A percentile compares a stretch with the other conserved stretches of the same genome.
phyloP scores from a whole-genome alignment of 257 asterid species.

The Rubia yunnanensis region DNA sequence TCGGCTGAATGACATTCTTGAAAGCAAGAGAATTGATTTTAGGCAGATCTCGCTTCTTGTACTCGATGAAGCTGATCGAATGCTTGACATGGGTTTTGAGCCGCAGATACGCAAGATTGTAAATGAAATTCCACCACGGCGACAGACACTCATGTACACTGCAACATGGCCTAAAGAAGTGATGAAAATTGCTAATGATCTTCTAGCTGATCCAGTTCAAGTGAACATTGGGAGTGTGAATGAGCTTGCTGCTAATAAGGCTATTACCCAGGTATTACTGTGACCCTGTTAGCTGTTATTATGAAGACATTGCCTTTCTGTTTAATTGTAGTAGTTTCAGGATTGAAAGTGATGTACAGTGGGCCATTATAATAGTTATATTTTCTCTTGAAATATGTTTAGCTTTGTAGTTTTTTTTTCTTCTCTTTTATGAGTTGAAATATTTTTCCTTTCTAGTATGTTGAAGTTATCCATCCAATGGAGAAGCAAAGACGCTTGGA shows the following conservation, averaged over 20 bases:
- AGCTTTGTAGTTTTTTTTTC: neutral
- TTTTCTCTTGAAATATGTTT: neutral
- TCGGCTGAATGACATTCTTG: conserved; percentile 89
- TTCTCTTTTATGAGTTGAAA: neutral
- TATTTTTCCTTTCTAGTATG: conserved; percentile 33
- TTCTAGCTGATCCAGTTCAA: conserved; percentile 75
- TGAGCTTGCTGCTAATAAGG: conserved; percentile 92
- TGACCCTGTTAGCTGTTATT: too few relatives aligned
- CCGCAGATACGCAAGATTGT: conserved; percentile 99
- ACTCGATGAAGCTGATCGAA: conserved; percentile 95
- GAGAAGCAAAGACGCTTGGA: conserved; percentile 83
- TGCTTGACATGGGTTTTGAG: conserved; percentile 99
- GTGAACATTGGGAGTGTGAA: conserved; percentile 91
- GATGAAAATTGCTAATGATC: conserved; percentile 86
- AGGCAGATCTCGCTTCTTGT: conserved; percentile 87
- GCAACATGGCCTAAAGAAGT: conserved; percentile 99
- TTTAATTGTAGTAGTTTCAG: neutral
- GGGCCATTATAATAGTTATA: too few relatives aligned
- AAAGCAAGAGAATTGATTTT: conserved; percentile 80
- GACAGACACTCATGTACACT: conserved; percentile 96
- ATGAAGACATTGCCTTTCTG: too few relatives aligned
- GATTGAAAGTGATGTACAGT: neutral
- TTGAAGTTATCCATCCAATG: conserved; percentile 63
- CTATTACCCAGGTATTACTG: conserved; percentile 76
- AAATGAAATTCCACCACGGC: conserved; percentile 72